Base-by-base conservation (phyloP, 2,329 filamentous ascomycete genomes). In the Fusarium cyanostomum region DNA sequence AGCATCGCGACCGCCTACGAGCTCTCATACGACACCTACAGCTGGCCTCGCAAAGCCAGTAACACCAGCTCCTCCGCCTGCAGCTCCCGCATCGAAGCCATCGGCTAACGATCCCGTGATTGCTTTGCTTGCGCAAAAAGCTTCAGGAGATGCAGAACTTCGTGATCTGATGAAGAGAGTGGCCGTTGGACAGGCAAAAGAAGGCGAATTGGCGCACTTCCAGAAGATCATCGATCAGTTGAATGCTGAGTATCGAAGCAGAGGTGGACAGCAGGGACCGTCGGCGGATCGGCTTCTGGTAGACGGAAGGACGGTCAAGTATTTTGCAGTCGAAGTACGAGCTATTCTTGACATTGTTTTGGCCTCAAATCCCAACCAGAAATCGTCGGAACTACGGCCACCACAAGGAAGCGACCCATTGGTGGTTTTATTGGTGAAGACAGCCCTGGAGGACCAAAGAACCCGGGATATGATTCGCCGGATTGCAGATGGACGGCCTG, bases 81-180 rank as follows among this genome's bases (percentile, higher is more conserved):
- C 58, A n/a, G 52, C 67, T 21, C 49, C 58, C 13, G 61, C 59
- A n/a, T 54, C 60, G 11, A 75, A 71, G 30, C 62, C 71, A 27
- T 66, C 70, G 7, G 56, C 77, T n/a, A 78, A 80, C 21, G 92
- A 94, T 71, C 91, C 91, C 1, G 92, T 95, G 38, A 94, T 95
- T 53, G 89, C 92, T 46, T 87, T 91, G 63, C 79, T 95, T 24
- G 92, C 92, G 0, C 89, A 92, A 68, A 86, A 87, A 64, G 92
- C 92, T 7, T 90, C 89, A 0, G 87, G 86, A 24, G 90, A 95
- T 71, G 84, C 87, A 0, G 83, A 89, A 52, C 79, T 95, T 9
- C 89, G 92, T 55, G 87, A 90, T 31, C 80, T 95, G 0, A 95
- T 95, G 92, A 92, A 92, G 73, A 86, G 91, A 50, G 92, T 95